Evolutionary conservation across 768 basidiomycete genomes (phyloP), one percentile per base, ranked within the genome.

Genomic region (Baorangia bicolor): DNA sequence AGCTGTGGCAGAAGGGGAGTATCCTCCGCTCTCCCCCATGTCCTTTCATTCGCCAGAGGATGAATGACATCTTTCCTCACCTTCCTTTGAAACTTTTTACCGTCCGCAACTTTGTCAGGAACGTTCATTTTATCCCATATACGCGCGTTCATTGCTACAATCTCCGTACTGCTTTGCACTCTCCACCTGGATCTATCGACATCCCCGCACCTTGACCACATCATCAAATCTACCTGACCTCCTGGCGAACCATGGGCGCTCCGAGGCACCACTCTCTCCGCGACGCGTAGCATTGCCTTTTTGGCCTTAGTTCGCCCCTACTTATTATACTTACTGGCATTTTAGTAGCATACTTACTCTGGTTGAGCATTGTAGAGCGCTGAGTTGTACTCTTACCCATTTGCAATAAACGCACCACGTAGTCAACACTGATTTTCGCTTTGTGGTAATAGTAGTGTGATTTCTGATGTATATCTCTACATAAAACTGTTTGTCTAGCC

Each of bases 1-100:
- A 63, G 92, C 91, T 42, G 85, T 92, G 50, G 92, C 91, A 49
- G 90, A 87, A 57, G 84, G 87, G 52, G 88, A 88, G 67, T 83
- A 78, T 50, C 79, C 85, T 39, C 84, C 87, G n/a, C 71, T 86
- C 41, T 88, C 87, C 38, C 87, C 87, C 18, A 88, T 90, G 85
- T 82, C 87, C 35, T 86, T 90, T 61, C 80, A 73, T 64, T 69
- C 78, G 69, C 75, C 79, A 72, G 82, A 75, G 59, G 75, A 75
- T 74, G 75, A 59, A 59, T 79, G 56, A 71, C 43, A 23, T 46
- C 23, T 37, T 49, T 44, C 21, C 20, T 49, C 50, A 51, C 60
- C 14, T 49, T 63, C 71, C n/a, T 63, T 67, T 63, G 46, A 51
- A 42, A 49, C 21, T 64, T 60, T 64, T 65, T 67, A 65, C 64